Evolutionary conservation across 2,329 filamentous ascomycete species (phyloP).

Genomic region (Ophiostoma perfectum): DNA sequence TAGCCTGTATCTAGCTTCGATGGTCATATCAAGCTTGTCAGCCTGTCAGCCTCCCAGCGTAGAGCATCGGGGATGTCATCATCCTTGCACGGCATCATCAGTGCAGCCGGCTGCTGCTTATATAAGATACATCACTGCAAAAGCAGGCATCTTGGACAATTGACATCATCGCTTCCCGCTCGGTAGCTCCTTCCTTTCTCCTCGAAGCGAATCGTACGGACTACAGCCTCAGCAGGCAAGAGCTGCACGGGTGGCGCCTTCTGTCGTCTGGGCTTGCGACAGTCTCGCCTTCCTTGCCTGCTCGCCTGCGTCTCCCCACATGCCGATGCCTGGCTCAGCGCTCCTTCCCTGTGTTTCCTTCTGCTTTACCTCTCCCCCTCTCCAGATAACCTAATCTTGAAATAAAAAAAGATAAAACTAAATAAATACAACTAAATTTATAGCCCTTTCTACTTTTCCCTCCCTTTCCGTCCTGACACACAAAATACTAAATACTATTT

Average conservation of each 20-base stretch:
- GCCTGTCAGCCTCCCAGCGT: not conserved
- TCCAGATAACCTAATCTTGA: not conserved
- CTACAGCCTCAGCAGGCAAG: not conserved
- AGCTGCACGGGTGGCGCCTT: constrained; percentile 1
- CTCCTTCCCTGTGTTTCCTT: not conserved
- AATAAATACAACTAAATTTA: not conserved
- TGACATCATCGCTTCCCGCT: constrained; percentile 8
- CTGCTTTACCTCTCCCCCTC: not conserved
- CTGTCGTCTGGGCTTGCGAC: not conserved
- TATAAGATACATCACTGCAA: too few relatives aligned
- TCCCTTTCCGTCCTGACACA: constrained; percentile 10
- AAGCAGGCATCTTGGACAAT: not conserved
- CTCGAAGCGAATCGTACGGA: not conserved
- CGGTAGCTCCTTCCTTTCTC: constrained; percentile 1
- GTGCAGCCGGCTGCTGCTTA: too few relatives aligned
- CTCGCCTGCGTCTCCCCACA: constrained; percentile 10
- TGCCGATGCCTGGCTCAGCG: constrained; percentile 9
- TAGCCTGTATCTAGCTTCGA: not conserved
- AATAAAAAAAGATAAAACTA: not conserved
- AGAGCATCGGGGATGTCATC: not conserved
- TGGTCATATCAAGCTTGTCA: not conserved
- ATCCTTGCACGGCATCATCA: not conserved
- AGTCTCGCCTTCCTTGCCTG: not conserved
- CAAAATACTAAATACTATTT: constrained; percentile 8
- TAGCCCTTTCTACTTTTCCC: not conserved